A percentile compares a stretch with the other conserved stretches of the same genome.
These are phyloP conservation scores for Phytophthora nicotianae DNA, from an alignment of 352 stramenopile genomes.

Conservation along the genomic window DNA sequence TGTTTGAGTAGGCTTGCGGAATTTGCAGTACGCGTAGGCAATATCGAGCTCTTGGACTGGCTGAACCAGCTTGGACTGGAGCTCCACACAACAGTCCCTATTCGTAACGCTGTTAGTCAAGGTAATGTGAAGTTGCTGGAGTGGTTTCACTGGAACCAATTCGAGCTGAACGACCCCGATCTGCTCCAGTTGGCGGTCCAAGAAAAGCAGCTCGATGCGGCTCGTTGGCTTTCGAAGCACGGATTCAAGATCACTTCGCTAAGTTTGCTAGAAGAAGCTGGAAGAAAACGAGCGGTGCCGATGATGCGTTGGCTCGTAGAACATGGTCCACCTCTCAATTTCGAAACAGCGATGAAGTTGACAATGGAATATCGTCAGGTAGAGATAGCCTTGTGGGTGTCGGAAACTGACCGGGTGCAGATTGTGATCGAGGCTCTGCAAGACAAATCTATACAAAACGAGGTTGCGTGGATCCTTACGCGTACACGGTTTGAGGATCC, in stretches of 20 bases:
- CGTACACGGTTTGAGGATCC: not conserved
- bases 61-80: not conserved
- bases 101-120: not conserved
- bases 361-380: not conserved
- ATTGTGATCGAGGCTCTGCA: too few relatives aligned
- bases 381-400: conserved; percentile 3
- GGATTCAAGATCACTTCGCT: not conserved
- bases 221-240: conserved; percentile 5
- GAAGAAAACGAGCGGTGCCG: not conserved
- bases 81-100: not conserved
- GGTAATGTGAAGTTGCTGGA: conserved; percentile 9
- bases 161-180: conserved; percentile 3
- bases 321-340: not conserved
- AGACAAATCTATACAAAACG: too few relatives aligned
- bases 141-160: conserved; percentile 5
- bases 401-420: not conserved
- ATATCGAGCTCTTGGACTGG: conserved; percentile 11
- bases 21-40: not conserved
- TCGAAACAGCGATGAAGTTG: not conserved
- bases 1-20: conserved; percentile 2
- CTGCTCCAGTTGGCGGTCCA: conserved; percentile 2
- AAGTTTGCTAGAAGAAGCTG: not conserved
- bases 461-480: not conserved
- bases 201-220: not conserved
- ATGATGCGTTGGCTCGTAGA: conserved; percentile 5